Evolutionary conservation across 2,329 filamentous ascomycete species (phyloP).

Genomic region (Aspergillus novoparasiticus): DNA sequence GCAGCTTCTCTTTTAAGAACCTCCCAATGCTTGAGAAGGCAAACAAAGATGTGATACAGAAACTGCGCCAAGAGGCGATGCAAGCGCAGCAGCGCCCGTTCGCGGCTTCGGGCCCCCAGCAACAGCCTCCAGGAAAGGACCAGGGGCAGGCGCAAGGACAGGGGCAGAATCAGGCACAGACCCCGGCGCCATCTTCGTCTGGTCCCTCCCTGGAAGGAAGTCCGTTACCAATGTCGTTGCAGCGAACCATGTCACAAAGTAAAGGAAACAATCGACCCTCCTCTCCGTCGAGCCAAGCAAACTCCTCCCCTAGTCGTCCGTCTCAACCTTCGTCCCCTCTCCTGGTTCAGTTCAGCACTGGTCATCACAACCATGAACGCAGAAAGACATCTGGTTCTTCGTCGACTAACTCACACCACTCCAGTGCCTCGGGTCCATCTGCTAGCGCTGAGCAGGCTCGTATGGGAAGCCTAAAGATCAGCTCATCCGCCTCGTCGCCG

Average conservation of each 20-base stretch:
- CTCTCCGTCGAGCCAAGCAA: slow-evolving; percentile 82
- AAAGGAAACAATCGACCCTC: slow-evolving; percentile 77
- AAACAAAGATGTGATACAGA: slow-evolving; percentile 98
- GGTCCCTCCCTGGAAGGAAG: slow-evolving; percentile 79
- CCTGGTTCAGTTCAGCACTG: slow-evolving; percentile 94
- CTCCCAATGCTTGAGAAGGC: slow-evolving; percentile 94
- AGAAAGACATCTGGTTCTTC: slow-evolving; percentile 91
- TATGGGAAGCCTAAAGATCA: slow-evolving; percentile 53
- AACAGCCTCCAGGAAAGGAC: slow-evolving; percentile 23
- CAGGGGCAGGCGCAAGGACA: slow-evolving; percentile 7
- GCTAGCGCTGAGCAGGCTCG: slow-evolving; percentile 73
- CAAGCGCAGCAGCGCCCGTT: slow-evolving; percentile 63
- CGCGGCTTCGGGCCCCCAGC: slow-evolving; percentile 29
- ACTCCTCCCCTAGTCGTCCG: slow-evolving; percentile 81
- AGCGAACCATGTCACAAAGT: slow-evolving; percentile 79
- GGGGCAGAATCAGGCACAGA: slow-evolving; percentile 5
- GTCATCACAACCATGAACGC: slow-evolving; percentile 72
- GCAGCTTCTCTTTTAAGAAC: slow-evolving; percentile 96
- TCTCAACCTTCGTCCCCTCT: slow-evolving; percentile 86
- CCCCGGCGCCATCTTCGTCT: slow-evolving; percentile 53
- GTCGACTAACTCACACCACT: slow-evolving; percentile 79
- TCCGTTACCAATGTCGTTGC: slow-evolving; percentile 77
- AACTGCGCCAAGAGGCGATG: slow-evolving; percentile 87
- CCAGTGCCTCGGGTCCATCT: slow-evolving; percentile 69
- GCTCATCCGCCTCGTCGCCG: slow-evolving; percentile 58